Conservation (phyloP, 202 grass and related monocot species). For the Schoenoplectus tabernaemontani region DNA sequence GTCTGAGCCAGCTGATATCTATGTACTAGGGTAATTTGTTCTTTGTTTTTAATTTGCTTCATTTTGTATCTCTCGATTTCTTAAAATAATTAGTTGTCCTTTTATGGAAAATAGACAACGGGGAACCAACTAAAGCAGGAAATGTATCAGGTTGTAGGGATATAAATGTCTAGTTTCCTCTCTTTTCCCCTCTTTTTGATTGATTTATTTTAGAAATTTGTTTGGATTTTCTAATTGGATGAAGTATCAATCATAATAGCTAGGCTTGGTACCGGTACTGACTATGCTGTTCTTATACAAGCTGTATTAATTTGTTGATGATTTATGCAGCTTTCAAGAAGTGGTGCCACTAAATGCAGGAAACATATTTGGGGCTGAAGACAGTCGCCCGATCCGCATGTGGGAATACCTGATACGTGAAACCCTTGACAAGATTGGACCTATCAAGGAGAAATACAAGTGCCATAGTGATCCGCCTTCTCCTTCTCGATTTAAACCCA, state of each 20-base stretch:
- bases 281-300: not conserved
- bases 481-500: slow-evolving; percentile 70
- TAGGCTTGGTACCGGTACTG: not conserved
- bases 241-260: not conserved
- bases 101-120: not conserved
- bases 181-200: not conserved
- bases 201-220: not conserved
- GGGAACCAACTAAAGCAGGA: not conserved
- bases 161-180: too few relatives aligned
- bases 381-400: slow-evolving; percentile 49
- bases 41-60: not conserved
- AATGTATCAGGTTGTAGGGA: not conserved
- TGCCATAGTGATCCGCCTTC: slow-evolving; percentile 78
- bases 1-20: slow-evolving; percentile 79
- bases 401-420: slow-evolving; percentile 79
- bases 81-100: not conserved
- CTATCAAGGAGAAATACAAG: slow-evolving; percentile 76
- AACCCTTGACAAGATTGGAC: slow-evolving; percentile 67
- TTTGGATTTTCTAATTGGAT: not conserved
- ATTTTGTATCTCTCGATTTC: not conserved
- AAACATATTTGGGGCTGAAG: slow-evolving; percentile 91
- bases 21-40: slow-evolving; percentile 65
- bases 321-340: slow-evolving; percentile 78
- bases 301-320: slow-evolving; percentile 27
- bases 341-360: slow-evolving; percentile 93